Base-by-base conservation (phyloP, 2,329 filamentous ascomycete species). In the Penicillium sp. region DNA sequence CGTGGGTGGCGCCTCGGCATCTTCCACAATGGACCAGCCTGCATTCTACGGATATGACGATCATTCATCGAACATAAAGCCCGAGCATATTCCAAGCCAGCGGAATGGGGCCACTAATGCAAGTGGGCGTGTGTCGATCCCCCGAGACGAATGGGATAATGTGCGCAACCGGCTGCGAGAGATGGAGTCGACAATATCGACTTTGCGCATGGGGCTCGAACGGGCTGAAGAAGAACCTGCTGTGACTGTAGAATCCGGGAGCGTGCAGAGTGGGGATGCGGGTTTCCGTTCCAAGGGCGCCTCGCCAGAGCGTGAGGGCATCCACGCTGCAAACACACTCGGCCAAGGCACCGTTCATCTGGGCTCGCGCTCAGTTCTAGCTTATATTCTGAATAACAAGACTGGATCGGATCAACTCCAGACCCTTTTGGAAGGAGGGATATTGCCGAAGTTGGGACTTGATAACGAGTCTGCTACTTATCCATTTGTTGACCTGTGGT, bases 381-480 rank as follows among this genome's bases (percentile, higher is more conserved):
- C 85, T 11, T 82, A 87, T 59, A 82, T 88, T 33, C 75, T 83
- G 62, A 80, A 82, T 26, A 80, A 83, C 25, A 80, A 83, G 35
- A 78, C 85, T 13, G 75, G 76, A 16, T 75, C 76, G 11, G 74
- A 78, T 37, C 77, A 79, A 60, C 70, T 78, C 4, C 81, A 85
- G 61, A 81, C 85, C 49, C 72, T 87, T 13, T 71, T 87, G 45
- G 83, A 85, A 62, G 85, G 84, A 62, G 85, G 83, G 47, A 85
- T 88, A 62, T 71, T 88, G 23, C 85, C 85, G 0, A 83, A 87
- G 54, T 79, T 88, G 55, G 85, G 85, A 3, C 76, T 88, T 33
- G 85, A 87, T 66, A 87, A 88, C 62, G 85, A 87, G 65, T 84
- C 81, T 37, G 84, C 84, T 4, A 87, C 85, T 9, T 88, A 88